phyloP scores from a whole-genome alignment of 2,329 filamentous ascomycete species.

The Arthrobotrys sphaeroides region DNA sequence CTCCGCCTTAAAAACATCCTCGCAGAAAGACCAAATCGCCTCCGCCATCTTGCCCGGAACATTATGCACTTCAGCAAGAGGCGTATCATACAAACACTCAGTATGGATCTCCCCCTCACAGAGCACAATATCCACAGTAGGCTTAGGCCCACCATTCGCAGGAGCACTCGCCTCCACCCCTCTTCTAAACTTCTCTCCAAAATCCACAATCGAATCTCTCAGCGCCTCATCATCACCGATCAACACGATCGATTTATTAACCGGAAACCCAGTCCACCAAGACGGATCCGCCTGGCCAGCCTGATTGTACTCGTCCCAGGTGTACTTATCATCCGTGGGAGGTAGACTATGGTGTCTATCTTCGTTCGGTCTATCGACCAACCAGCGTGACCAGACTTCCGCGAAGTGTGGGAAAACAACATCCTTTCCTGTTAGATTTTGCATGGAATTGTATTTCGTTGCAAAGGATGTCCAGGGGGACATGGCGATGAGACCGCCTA shows the following conservation, averaged over 20 bases:
- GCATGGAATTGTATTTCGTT: slow-evolving; percentile 62
- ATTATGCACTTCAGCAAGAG: slow-evolving; percentile 9
- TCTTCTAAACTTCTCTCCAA: slow-evolving; percentile 64
- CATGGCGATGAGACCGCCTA: slow-evolving; percentile 67
- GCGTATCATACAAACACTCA: slow-evolving; percentile 52
- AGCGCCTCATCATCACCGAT: slow-evolving; percentile 69
- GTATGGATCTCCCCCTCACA: slow-evolving; percentile 52
- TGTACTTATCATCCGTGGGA: slow-evolving; percentile 52
- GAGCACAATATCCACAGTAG: slow-evolving; percentile 33
- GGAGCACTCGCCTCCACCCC: slow-evolving; percentile 45
- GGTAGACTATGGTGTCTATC: slow-evolving; percentile 26
- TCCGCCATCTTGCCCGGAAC: slow-evolving; percentile 45
- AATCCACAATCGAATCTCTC: slow-evolving; percentile 67
- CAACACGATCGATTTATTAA: slow-evolving; percentile 66
- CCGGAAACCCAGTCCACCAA: slow-evolving; percentile 67
- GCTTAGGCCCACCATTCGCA: slow-evolving; percentile 4
- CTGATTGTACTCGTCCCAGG: slow-evolving; percentile 67
- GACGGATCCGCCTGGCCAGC: slow-evolving; percentile 64
- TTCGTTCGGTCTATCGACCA: slow-evolving; percentile 61
- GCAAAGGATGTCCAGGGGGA: slow-evolving; percentile 69
- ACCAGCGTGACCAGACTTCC: slow-evolving; percentile 64
- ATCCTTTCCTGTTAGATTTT: slow-evolving; percentile 66
- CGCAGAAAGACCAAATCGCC: slow-evolving; percentile 30
- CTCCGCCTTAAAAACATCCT: slow-evolving; percentile 22
- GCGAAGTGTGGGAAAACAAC: slow-evolving; percentile 63